Evolutionary conservation across 306 rosid species (phyloP), one percentile per base, ranked within the genome.

Genomic region (Carpinus fangiana): DNA sequence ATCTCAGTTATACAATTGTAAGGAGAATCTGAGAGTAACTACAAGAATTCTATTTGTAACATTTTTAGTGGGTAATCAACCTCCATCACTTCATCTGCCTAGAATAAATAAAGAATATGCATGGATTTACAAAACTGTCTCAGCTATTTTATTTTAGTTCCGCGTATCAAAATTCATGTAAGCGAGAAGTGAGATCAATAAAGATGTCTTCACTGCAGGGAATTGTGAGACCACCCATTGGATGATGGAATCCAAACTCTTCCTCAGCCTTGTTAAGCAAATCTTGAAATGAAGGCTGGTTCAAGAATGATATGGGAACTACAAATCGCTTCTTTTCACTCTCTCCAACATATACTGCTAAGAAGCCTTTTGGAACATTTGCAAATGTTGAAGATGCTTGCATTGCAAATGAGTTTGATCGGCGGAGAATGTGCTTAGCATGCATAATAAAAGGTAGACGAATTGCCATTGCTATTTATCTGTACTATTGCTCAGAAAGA

Each of bases 291-390:
- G 79, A 73, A 60, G 90, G 88, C 41, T 85, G 77, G 28, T 73
- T 82, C 73, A 88, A 54, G 57, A 76, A 46, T n/a, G 88, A 87
- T 8, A 85, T 43, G 1, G 93, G 92, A 56, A 91, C 78, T 7
- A 86, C 64, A 14, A 72, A 86, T 82, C 92, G 43, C 84, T 84
- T 84, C 69, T 60, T 84, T 70, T 60, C 60, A 14, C 78, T 54
- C 34, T 87, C 88, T 48, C 92, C 92, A 11, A 88, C 90, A 11
- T 87, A 89, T 34, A 89, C 83, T 2, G 87, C 90, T 16, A 91
- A 52, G 79, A 80, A 51, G 41, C 90, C 91, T 79, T 83, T 83
- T 2, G 90, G 90, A 66, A 90, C 85, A 54, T 82, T 73, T 0
- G 2, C 23, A 54, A 54, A 3, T 46, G 74, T 43, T 45, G 78